Evolutionary conservation across 495 filamentous ascomycete genomes (phyloP), one percentile per base, ranked within the genome.

Genomic region (Chaetomium cochliodes): DNA sequence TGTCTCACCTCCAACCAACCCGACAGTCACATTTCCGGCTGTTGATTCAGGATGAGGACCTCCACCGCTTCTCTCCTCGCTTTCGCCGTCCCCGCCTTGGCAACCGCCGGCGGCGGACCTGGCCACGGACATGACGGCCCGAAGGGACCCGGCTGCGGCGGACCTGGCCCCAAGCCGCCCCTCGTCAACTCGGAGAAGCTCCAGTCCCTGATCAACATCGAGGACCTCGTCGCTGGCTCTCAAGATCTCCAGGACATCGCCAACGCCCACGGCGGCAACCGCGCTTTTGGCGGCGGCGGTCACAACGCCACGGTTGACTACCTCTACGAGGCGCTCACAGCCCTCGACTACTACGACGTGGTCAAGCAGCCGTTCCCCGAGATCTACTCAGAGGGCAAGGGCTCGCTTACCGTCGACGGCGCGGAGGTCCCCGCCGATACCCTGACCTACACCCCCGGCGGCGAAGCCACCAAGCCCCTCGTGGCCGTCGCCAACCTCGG

Each of bases 271-370:
- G 63, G 53, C 56, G 63, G 55, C 28, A 86, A 85, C 67, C 79
- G 88, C 54, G 84, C 85, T 25, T 87, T 89, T 68, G 86, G 87
- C 30, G 74, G 80, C 22, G 66, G 70, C 7, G 87, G 86, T 39
- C 88, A 91, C 74, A 83, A 87, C 46, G 78, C 80, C 65, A 91
- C 86, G 0, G 81, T 88, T 60, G 77, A 88, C 49, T 91, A 81
- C 65, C 70, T 91, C 67, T 84, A 84, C 66, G 71, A 80, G 42
- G 73, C 80, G 52, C 74, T 88, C 51, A 77, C 71, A 13, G 55
- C 61, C 2, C 67, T 73, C 33, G 77, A 79, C 61, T 88, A 88
- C 78, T 91, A 90, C 74, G 69, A 81, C 72, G 79, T 89, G 58
- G 74, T 79, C 65, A 81, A 80, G 65, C 87, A 91, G 72, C 73